phyloP scores from a whole-genome alignment of 2,329 filamentous ascomycete species.

The Bertia moriformis region DNA sequence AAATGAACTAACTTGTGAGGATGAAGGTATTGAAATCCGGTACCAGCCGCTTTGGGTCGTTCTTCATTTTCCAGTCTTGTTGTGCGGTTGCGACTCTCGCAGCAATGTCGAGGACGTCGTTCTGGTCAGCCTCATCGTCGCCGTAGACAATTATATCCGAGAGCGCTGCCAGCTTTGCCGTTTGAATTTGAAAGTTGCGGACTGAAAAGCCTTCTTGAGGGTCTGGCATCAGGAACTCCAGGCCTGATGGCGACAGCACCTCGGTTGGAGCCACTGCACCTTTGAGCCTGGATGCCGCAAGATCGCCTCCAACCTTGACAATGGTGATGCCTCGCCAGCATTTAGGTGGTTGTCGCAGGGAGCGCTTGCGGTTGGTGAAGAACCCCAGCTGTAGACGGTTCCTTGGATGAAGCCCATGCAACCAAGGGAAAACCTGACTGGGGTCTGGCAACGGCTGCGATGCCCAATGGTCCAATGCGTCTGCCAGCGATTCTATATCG shows the following conservation, averaged over 20 bases:
- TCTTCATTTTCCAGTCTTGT: constrained; percentile 37
- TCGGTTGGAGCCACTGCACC: constrained; percentile 53
- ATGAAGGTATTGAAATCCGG: constrained; percentile 55
- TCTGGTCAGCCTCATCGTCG: constrained; percentile 32
- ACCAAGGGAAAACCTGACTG: constrained; percentile 57
- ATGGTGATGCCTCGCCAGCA: constrained; percentile 53
- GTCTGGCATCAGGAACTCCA: constrained; percentile 47
- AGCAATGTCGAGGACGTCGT: constrained; percentile 27
- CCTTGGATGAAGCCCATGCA: constrained; percentile 57
- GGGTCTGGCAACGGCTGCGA: constrained; percentile 52
- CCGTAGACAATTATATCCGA: constrained; percentile 62
- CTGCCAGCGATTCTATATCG: constrained; percentile 35
- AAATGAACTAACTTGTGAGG: neutral
- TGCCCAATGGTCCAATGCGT: constrained; percentile 46
- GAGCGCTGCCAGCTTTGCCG: constrained; percentile 53
- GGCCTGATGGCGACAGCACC: constrained; percentile 29
- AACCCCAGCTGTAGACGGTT: constrained; percentile 58
- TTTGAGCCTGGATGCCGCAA: constrained; percentile 45
- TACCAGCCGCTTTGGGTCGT: constrained; percentile 28
- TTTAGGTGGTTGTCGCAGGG: constrained; percentile 42
- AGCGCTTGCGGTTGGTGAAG: constrained; percentile 48
- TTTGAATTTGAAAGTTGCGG: constrained; percentile 64
- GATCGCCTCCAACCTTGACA: constrained; percentile 54
- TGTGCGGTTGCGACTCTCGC: constrained; percentile 46
- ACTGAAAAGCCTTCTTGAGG: constrained; percentile 59